Conservation (phyloP, 768 basidiomycete genomes). For the Leccinum rimulosum region DNA sequence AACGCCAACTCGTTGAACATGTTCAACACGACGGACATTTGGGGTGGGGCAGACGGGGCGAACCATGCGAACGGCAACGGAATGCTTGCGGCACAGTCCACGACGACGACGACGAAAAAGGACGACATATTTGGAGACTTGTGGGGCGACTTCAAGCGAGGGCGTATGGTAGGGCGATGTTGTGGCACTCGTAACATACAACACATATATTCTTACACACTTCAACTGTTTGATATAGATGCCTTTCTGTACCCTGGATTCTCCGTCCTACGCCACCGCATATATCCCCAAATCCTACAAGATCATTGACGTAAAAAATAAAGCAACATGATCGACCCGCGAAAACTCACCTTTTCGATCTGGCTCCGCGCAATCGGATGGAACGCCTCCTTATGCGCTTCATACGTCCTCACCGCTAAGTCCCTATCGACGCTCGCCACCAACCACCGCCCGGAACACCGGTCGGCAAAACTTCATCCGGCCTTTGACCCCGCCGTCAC, state of each 20-base stretch:
- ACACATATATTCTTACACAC: neutral
- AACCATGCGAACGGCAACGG: slow-evolving; percentile 34
- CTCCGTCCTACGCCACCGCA: neutral
- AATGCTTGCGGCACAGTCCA: slow-evolving; percentile 26
- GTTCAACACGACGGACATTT: slow-evolving; percentile 52
- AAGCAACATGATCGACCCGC: neutral
- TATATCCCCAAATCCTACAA: slow-evolving; percentile 14
- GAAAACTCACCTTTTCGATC: slow-evolving; percentile 63
- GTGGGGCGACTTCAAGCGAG: slow-evolving; percentile 78
- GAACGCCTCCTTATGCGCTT: slow-evolving; percentile 49
- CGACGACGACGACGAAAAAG: slow-evolving; percentile 46
- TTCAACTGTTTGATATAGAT: neutral
- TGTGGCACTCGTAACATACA: neutral
- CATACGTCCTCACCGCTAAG: slow-evolving; percentile 53
- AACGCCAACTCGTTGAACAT: neutral
- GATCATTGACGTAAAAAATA: neutral
- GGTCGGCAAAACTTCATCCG: slow-evolving; percentile 86
- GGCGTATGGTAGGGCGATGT: neutral
- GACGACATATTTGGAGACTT: slow-evolving; percentile 82
- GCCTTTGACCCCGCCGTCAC: slow-evolving; percentile 57
- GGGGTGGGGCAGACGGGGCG: slow-evolving; percentile 42
- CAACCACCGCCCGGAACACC: slow-evolving; percentile 53
- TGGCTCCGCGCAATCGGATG: slow-evolving; percentile 75
- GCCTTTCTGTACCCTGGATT: neutral
- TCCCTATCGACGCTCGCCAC: slow-evolving; percentile 49